These are phyloP conservation scores for Dothidotthia symphoricarpi DNA, from an alignment of 2,329 filamentous ascomycete species.

Conservation along the genomic window DNA sequence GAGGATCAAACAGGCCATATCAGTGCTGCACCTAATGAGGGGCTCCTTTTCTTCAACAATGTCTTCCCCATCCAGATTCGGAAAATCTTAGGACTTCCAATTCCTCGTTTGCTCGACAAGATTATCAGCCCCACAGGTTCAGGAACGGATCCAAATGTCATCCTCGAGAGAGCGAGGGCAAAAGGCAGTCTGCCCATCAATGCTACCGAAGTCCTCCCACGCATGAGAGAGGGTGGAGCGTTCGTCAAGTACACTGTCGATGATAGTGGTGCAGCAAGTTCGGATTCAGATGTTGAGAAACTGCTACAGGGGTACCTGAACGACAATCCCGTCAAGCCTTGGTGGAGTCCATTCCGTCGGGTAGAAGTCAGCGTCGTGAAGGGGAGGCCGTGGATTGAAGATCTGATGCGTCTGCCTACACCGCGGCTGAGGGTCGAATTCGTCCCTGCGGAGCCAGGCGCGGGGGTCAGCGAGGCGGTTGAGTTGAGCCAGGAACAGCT, in stretches of 20 bases:
- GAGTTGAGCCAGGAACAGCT: constrained; percentile 84
- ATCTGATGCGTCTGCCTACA: constrained; percentile 79
- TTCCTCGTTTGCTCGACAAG: constrained; percentile 52
- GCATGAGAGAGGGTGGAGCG: constrained; percentile 86
- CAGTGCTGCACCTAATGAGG: constrained; percentile 69
- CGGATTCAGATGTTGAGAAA: constrained; percentile 58
- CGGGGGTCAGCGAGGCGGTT: constrained; percentile 65
- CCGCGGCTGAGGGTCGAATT: constrained; percentile 80
- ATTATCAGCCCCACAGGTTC: constrained; percentile 53
- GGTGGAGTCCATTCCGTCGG: constrained; percentile 82
- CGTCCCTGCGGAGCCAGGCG: constrained; percentile 68
- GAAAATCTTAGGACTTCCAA: constrained; percentile 57
- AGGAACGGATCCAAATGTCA: constrained; percentile 55
- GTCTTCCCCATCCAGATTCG: constrained; percentile 78
- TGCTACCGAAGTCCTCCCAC: constrained; percentile 77
- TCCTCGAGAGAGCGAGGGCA: constrained; percentile 57
- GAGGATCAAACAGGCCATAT: constrained; percentile 79
- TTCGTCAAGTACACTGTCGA: constrained; percentile 80
- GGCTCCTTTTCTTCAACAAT: constrained; percentile 87
- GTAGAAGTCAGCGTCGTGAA: constrained; percentile 72
- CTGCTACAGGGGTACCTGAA: constrained; percentile 63
- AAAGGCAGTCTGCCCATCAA: constrained; percentile 63
- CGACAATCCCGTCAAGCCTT: constrained; percentile 73
- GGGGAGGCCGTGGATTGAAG: constrained; percentile 90
- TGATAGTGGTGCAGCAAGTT: constrained; percentile 31